Base-by-base conservation (phyloP, 2,329 filamentous ascomycete genomes). In the Ascochyta koolunga region DNA sequence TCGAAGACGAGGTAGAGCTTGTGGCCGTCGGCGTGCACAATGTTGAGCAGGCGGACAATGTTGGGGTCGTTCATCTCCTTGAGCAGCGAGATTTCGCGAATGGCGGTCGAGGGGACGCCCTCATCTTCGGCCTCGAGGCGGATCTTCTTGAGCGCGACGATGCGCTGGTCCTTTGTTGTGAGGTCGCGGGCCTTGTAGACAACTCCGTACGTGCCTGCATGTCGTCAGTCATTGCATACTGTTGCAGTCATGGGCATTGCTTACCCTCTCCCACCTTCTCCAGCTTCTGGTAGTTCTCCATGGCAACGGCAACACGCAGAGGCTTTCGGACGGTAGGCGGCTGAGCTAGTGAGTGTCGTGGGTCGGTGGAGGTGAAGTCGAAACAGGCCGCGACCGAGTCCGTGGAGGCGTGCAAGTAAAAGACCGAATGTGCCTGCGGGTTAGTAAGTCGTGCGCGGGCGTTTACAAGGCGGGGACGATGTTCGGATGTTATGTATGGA, bases 261-360 rank as follows among this genome's bases (percentile, higher is more conserved):
- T 68, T 79, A 95, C 92, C 92, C 85, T 96, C 92, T 77, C 92
- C 92, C 70, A 96, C 92, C 83, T 96, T 96, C 81, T 96, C 92
- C 71, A 96, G 85, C 80, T 96, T 96, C 79, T 96, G 90, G 77
- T 96, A 96, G 79, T 96, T 96, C 78, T 96, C 91, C 92, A 96
- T 96, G 64, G 57, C 75, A 49, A 52, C 40, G 44, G 43, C 43
- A 21, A 55, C 41, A 42, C 47, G 54, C 51, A 59, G 43, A 54
- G 46, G 49, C 56, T 51, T 58, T 60, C 48, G 58, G 60, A 56
- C 45, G 61, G 60, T 44, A 65, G 50, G 64, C 63, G 65, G 65
- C 64, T 50, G 55, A 48, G 59, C 47, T 41, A 32, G 38, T 24
- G 25, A 32, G 27, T 5, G 21, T 31, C 21, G 32, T 35, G n/a